Evolutionary conservation across 2,329 filamentous ascomycete species (phyloP).

Genomic region (Scedosporium aurantiacum): DNA sequence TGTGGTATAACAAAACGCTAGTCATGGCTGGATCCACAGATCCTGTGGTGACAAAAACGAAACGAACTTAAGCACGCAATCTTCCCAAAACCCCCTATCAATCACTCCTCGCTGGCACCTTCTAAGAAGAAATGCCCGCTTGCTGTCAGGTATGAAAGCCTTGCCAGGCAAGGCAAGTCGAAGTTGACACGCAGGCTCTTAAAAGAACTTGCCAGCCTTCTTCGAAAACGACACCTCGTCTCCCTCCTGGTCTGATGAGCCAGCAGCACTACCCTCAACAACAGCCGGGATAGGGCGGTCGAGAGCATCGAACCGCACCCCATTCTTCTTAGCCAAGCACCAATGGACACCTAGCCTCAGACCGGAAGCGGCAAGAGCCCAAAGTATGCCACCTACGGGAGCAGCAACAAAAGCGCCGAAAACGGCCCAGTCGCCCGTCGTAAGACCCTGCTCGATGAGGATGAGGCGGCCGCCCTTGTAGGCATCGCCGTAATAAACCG

Average conservation of each 20-base stretch:
- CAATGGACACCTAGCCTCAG: constrained; percentile 51
- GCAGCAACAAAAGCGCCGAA: constrained; percentile 78
- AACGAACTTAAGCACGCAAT: neutral
- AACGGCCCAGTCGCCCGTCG: constrained; percentile 66
- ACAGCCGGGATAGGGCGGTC: neutral
- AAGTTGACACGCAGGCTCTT: constrained; percentile 9
- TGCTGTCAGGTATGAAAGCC: no score
- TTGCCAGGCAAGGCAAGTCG: no score
- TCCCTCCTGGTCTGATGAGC: constrained; percentile 16
- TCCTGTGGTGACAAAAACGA: neutral
- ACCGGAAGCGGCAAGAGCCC: constrained; percentile 52
- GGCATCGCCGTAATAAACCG: constrained; percentile 64
- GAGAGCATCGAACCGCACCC: constrained; percentile 50
- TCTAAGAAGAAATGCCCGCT: neutral
- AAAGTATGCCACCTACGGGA: constrained; percentile 63
- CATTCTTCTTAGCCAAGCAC: constrained; percentile 42
- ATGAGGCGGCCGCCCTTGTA: constrained; percentile 54
- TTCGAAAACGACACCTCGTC: constrained; percentile 18
- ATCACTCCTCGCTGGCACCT: neutral
- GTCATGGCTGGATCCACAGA: neutral
- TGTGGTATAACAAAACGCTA: neutral
- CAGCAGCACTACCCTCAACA: constrained; percentile 14
- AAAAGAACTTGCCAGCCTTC: constrained; percentile 46
- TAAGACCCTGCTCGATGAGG: constrained; percentile 62
- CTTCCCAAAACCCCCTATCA: neutral